Percentiles rank a stretch among this genome's conserved stretches.
Conservation (phyloP, 2,329 filamentous ascomycete species). For the Penicillium sp. region DNA sequence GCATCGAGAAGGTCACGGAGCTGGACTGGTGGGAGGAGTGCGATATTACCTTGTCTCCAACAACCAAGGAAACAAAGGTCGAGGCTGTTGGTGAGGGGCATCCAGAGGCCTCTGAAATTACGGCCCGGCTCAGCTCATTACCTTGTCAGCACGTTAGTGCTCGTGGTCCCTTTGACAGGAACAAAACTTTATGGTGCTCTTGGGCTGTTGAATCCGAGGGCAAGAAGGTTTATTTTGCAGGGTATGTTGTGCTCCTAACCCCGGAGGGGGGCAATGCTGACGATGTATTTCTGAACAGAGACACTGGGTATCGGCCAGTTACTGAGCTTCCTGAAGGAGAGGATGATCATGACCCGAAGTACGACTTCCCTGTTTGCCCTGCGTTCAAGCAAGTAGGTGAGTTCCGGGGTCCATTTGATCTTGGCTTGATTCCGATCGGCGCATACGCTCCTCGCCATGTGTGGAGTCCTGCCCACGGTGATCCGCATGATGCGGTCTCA, state of each 20-base stretch:
- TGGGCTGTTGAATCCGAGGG: slow-evolving; percentile 76
- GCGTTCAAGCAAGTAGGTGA: slow-evolving; percentile 83
- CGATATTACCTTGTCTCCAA: slow-evolving; percentile 64
- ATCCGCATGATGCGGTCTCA: slow-evolving; percentile 83
- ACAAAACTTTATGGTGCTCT: slow-evolving; percentile 80
- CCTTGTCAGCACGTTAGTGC: slow-evolving; percentile 83
- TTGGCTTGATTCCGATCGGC: slow-evolving; percentile 90
- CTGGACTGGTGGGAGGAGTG: slow-evolving; percentile 93
- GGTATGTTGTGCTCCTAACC: slow-evolving; percentile 40
- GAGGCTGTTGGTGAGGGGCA: slow-evolving; percentile 25
- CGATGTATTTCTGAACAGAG: slow-evolving; percentile 52
- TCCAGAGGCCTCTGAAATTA: slow-evolving; percentile 52
- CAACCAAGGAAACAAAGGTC: slow-evolving; percentile 26
- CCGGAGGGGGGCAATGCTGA: neutral
- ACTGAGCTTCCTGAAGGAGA: slow-evolving; percentile 60
- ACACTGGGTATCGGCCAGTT: slow-evolving; percentile 86
- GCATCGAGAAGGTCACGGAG: slow-evolving; percentile 77
- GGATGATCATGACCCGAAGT: slow-evolving; percentile 72
- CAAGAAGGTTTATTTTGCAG: slow-evolving; percentile 80
- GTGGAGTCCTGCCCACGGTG: slow-evolving; percentile 80
- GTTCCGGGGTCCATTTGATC: slow-evolving; percentile 79
- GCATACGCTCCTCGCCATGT: slow-evolving; percentile 68
- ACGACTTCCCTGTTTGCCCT: slow-evolving; percentile 71
- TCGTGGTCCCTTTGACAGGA: slow-evolving; percentile 67
- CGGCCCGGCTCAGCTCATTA: slow-evolving; percentile 72